Conservation (phyloP, 495 filamentous ascomycete genomes). For the Platismatia glauca region DNA sequence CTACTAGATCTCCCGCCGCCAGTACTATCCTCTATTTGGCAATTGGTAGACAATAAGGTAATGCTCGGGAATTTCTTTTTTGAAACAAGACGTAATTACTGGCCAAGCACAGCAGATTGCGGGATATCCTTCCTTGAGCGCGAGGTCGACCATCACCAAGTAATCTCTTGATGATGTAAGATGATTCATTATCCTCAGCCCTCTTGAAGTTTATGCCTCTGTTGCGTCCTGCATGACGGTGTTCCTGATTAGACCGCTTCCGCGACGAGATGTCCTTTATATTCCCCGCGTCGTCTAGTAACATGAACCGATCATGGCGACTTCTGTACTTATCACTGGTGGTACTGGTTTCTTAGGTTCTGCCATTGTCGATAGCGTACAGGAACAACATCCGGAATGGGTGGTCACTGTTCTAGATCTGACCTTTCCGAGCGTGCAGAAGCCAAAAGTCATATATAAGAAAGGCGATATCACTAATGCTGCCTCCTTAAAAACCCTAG, state of each 20-base stretch:
- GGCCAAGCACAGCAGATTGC: background rate
- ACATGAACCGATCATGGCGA: background rate
- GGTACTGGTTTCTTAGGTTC: conserved; percentile 45
- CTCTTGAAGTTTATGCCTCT: too few relatives aligned
- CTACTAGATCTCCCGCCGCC: too few relatives aligned
- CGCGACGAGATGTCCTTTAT: background rate
- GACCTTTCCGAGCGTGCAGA: conserved; percentile 30
- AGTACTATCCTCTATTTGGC: too few relatives aligned
- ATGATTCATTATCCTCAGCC: background rate
- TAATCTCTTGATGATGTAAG: background rate
- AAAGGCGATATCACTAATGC: conserved; percentile 34
- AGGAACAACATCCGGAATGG: conserved; percentile 37
- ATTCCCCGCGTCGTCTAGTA: background rate
- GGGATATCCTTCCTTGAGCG: background rate
- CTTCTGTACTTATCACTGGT: conserved; percentile 43
- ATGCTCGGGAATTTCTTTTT: too few relatives aligned
- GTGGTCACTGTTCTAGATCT: conserved; percentile 38
- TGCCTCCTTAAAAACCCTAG: conserved; percentile 26
- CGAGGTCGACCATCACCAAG: too few relatives aligned
- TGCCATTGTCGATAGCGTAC: conserved; percentile 35
- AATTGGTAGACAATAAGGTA: too few relatives aligned
- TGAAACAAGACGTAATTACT: background rate
- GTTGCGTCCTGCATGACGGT: background rate
- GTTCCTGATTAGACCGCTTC: background rate
- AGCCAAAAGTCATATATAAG: conserved; percentile 26